Conservation (phyloP, 2,329 filamentous ascomycete species). For the Pseudopyrenochaeta lycopersici region DNA sequence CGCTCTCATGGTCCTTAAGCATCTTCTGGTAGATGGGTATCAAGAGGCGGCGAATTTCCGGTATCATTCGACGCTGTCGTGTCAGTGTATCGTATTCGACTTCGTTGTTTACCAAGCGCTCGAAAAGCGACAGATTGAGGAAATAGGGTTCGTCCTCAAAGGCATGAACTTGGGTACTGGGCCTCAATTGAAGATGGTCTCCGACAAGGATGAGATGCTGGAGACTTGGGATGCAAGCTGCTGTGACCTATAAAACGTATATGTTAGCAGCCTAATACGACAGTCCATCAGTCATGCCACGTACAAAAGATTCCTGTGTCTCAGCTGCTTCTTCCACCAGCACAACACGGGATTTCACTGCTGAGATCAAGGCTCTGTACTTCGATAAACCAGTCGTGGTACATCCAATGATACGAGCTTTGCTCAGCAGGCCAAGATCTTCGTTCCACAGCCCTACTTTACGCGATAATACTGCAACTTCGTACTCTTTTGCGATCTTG, state of each 20-base stretch:
- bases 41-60: constrained; percentile 70
- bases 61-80: constrained; percentile 77
- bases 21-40: constrained; percentile 66
- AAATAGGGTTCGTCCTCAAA: constrained; percentile 70
- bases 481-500: constrained; percentile 60
- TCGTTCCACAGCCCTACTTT: constrained; percentile 68
- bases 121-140: constrained; percentile 80
- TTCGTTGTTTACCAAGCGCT: constrained; percentile 74
- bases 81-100: constrained; percentile 72
- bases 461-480: constrained; percentile 59
- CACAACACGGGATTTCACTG: constrained; percentile 71
- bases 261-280: too few relatives aligned
- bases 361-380: constrained; percentile 74
- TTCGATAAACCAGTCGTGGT: constrained; percentile 86
- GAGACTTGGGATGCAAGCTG: constrained; percentile 67
- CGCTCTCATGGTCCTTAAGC: constrained; percentile 67
- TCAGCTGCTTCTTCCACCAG: constrained; percentile 85
- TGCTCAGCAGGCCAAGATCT: constrained; percentile 56
- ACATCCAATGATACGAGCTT: constrained; percentile 67
- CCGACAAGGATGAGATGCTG: constrained; percentile 76
- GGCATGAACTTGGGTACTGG: constrained; percentile 69
- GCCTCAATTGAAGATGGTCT: constrained; percentile 82
- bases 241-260: constrained; percentile 54
- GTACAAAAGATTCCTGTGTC: constrained; percentile 68
- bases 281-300: too few relatives aligned